Evolutionary conservation across 1,284 basidiomycete genomes (phyloP).

Genomic region (Heterobasidion irregulare): DNA sequence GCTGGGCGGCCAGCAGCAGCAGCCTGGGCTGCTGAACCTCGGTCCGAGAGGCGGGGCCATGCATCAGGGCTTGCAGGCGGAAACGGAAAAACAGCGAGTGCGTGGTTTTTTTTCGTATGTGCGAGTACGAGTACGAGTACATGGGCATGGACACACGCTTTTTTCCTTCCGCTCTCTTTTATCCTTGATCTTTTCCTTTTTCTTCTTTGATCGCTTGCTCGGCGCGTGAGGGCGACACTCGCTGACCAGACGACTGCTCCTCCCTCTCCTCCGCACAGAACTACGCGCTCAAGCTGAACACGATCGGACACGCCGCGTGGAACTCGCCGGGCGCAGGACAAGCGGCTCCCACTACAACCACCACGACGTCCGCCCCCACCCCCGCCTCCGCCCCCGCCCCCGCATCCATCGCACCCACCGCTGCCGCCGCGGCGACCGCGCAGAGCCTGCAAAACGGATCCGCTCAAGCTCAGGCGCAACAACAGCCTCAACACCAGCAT

Average conservation of each 20-base stretch:
- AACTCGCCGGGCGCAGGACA: constrained; percentile 22
- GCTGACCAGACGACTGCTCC: no score
- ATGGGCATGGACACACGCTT: no score
- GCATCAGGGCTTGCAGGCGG: constrained; percentile 54
- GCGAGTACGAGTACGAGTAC: no score
- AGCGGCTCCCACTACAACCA: background rate
- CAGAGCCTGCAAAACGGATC: constrained; percentile 9
- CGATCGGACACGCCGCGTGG: constrained; percentile 42
- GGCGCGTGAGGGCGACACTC: no score
- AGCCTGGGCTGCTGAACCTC: constrained; percentile 64
- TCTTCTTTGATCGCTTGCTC: no score
- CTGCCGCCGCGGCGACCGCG: no score
- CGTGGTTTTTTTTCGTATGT: no score
- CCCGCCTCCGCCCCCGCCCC: background rate
- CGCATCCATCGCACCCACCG: no score
- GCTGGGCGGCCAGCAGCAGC: constrained; percentile 25
- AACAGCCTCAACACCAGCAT: constrained; percentile 15
- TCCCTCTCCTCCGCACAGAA: background rate
- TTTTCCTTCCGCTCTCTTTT: no score
- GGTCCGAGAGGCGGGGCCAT: constrained; percentile 31
- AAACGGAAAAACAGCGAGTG: constrained; percentile 62
- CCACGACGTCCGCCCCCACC: background rate
- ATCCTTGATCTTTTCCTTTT: no score
- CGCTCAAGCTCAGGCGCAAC: background rate
- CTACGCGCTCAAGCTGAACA: constrained; percentile 28